These are phyloP conservation scores for Oryza australiensis DNA, from an alignment of 176 grass and related monocot genomes.

Conservation along the genomic window DNA sequence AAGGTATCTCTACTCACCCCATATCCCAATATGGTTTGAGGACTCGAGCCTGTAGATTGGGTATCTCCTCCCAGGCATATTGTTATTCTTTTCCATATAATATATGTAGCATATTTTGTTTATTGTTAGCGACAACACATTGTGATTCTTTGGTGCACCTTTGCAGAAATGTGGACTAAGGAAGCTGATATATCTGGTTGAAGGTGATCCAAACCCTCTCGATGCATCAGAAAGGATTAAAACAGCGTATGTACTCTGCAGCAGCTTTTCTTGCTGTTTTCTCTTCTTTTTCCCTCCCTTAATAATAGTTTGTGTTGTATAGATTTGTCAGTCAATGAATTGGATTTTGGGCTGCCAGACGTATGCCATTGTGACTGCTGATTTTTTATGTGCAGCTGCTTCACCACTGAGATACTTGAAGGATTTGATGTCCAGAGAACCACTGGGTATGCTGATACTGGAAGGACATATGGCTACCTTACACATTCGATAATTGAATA, in stretches of 20 bases:
- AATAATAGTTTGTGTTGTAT: not conserved
- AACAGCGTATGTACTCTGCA: constrained; percentile 62
- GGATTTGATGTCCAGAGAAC: constrained; percentile 92
- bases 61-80: not conserved
- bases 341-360: not conserved
- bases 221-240: constrained; percentile 63
- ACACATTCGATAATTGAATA: constrained; percentile 72
- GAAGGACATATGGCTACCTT: constrained; percentile 59
- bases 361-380: constrained; percentile 21
- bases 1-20: no score
- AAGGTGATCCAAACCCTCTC: constrained; percentile 64
- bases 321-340: not conserved
- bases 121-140: constrained; percentile 19
- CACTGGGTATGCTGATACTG: constrained; percentile 68
- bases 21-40: no score
- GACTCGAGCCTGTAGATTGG: not conserved
- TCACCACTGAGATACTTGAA: constrained; percentile 81
- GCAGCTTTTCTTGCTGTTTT: constrained; percentile 1
- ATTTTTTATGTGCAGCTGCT: constrained; percentile 69
- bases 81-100: not conserved
- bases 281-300: not conserved
- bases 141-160: constrained; percentile 4
- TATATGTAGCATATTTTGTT: constrained; percentile 8
- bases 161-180: constrained; percentile 73
- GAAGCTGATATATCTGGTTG: constrained; percentile 91